Conservation (phyloP, 306 rosid genomes). For the Cotoneaster glaucophyllus region DNA sequence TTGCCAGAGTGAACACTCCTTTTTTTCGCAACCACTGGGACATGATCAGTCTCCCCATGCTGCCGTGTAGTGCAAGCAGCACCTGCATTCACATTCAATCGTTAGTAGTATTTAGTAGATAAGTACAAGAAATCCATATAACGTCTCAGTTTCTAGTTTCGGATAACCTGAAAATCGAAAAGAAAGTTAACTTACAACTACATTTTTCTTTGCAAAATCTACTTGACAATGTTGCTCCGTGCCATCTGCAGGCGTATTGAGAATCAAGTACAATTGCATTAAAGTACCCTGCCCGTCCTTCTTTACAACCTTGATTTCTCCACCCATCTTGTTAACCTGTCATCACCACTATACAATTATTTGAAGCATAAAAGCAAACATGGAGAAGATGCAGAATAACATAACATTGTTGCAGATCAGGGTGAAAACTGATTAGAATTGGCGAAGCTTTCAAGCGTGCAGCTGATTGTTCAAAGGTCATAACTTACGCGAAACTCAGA, state of each 20-base stretch:
- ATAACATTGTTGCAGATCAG: not conserved
- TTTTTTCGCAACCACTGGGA: constrained; percentile 72
- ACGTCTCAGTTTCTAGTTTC: not conserved
- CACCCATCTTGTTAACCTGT: constrained; percentile 97
- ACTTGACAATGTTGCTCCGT: constrained; percentile 55
- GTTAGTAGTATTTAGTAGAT: not conserved
- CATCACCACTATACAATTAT: not conserved
- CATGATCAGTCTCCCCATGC: constrained; percentile 59
- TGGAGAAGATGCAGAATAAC: not conserved
- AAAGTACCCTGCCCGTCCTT: constrained; percentile 84
- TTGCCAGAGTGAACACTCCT: constrained; percentile 65
- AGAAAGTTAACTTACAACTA: constrained; percentile 59
- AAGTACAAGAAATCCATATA: not conserved
- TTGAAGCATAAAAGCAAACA: not conserved
- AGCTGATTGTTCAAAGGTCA: not conserved
- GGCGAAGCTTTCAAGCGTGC: not conserved
- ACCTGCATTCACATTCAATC: constrained; percentile 45
- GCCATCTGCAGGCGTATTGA: constrained; percentile 59
- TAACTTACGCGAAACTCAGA: not conserved
- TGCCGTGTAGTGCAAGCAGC: constrained; percentile 72
- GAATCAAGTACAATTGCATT: constrained; percentile 71
- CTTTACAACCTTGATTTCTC: constrained; percentile 83
- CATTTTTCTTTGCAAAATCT: constrained; percentile 50
- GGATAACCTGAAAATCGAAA: not conserved
- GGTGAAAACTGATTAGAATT: not conserved